Conservation (phyloP, 176 grass and related monocot genomes). For the Musa acuminata region DNA sequence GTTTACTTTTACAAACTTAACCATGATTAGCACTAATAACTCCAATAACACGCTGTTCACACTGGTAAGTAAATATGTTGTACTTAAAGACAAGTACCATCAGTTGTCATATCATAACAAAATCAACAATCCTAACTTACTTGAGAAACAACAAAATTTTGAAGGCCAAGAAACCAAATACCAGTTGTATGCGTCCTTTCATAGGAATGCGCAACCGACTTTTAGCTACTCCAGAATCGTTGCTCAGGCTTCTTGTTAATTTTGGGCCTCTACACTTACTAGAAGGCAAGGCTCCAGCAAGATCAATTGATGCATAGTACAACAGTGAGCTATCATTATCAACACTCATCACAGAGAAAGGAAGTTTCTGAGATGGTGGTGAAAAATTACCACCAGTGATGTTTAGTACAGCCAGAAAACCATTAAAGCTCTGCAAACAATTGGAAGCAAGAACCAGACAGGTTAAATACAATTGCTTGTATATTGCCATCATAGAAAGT, state of each 20-base stretch:
- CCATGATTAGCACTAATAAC: no score
- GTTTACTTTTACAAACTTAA: no score
- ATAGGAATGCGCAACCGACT: slow-evolving; percentile 79
- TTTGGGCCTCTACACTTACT: slow-evolving; percentile 51
- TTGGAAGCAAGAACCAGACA: neutral
- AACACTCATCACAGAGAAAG: slow-evolving; percentile 75
- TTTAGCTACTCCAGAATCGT: slow-evolving; percentile 52
- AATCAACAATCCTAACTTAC: slow-evolving; percentile 16
- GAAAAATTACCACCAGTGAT: slow-evolving; percentile 81
- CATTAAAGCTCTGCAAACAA: slow-evolving; percentile 71
- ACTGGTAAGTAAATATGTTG: no score
- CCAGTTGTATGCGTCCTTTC: slow-evolving; percentile 93
- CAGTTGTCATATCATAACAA: neutral
- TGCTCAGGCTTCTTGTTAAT: slow-evolving; percentile 25
- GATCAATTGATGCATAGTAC: slow-evolving; percentile 86
- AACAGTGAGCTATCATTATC: slow-evolving; percentile 76
- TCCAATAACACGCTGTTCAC: no score
- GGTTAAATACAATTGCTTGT: neutral
- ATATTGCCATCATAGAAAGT: neutral
- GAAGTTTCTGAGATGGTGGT: slow-evolving; percentile 77
- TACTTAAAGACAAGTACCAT: no score
- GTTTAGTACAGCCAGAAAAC: slow-evolving; percentile 84
- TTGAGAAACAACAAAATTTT: slow-evolving; percentile 23
- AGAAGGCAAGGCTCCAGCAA: slow-evolving; percentile 45
- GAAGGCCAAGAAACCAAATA: slow-evolving; percentile 37